Evolutionary conservation across 2,329 filamentous ascomycete species (phyloP), one percentile per base, ranked within the genome.

Genomic region (Ophidiomyces ophidiicola): DNA sequence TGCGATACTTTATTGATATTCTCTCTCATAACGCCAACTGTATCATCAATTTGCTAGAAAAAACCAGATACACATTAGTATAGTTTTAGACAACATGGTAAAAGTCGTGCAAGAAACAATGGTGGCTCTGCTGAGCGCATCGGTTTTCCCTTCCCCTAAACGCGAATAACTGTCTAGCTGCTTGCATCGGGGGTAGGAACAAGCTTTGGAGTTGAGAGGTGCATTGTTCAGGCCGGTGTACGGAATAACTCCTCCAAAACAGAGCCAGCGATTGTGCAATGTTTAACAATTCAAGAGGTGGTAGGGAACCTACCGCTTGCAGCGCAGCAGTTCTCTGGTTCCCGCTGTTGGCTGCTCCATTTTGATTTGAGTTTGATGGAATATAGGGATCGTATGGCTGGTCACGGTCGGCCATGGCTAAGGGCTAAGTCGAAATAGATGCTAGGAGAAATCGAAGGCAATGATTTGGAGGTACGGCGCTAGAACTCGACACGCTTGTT

Each of bases 1-100:
- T 94, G 80, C 30, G 83, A 86, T 46, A 94, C 84, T 66, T 90
- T 92, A 70, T 87, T 86, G 71, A 98, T 92, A 69, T 98, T 98
- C 62, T 94, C 80, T 56, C 82, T 78, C 88, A 98, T 94, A 50
- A 90, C 83, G 58, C 80, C 80, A 54, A 94, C 85, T 36, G 88
- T 94, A 58, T 87, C 83, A 62, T 96, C 82, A 64, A 98, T 94
- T 92, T 96, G 82, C 90, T 98, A 60, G 39, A 39, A 11, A 10
- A 20, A 32, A 23, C n/a, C n/a, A 38, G 2, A 32, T 11, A 20
- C 21, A 15, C 14, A 17, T 44, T 33, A 44, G 36, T 20, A 33
- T 33, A 1, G 20, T 7, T 6, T 6, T 19, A 35, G 32, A 32
- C 32, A 41, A n/a, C 31, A 19, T 6, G 37, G 29, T 25, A 32